Conservation (phyloP, 768 basidiomycete genomes). For the Lentinus brumalis region DNA sequence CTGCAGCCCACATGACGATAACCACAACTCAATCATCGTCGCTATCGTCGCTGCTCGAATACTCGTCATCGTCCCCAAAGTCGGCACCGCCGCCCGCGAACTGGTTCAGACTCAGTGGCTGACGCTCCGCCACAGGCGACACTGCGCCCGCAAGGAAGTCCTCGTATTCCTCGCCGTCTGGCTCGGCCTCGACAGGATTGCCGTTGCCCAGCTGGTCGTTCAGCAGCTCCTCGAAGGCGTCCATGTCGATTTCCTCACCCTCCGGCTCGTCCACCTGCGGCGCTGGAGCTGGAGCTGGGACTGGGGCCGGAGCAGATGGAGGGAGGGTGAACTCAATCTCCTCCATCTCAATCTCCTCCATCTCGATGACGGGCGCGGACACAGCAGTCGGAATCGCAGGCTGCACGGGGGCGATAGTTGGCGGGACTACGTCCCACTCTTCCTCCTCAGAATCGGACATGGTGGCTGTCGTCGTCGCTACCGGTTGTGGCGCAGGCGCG, state of each 20-base stretch:
- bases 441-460: constrained; percentile 27
- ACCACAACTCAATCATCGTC: constrained; percentile 26
- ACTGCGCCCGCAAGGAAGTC: constrained; percentile 23
- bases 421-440: constrained; percentile 29
- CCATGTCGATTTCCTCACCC: constrained; percentile 25
- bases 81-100: constrained; percentile 7
- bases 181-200: constrained; percentile 4
- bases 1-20: not conserved
- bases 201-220: constrained; percentile 13
- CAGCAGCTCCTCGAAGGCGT: constrained; percentile 20
- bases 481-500: constrained; percentile 2
- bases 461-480: constrained; percentile 3
- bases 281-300: not conserved
- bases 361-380: constrained; percentile 22
- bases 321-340: constrained; percentile 23
- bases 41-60: constrained; percentile 30
- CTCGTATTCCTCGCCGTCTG: constrained; percentile 15
- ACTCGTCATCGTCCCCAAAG: constrained; percentile 30
- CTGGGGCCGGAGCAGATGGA: not conserved
- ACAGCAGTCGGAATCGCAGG: constrained; percentile 8
- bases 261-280: constrained; percentile 17
- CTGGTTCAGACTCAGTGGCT: constrained; percentile 13
- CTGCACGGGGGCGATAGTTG: constrained; percentile 5
- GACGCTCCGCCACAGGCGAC: constrained; percentile 20
- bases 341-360: constrained; percentile 34